Evolutionary conservation across 768 basidiomycete genomes (phyloP).

Genomic region (Mycena galericulata): DNA sequence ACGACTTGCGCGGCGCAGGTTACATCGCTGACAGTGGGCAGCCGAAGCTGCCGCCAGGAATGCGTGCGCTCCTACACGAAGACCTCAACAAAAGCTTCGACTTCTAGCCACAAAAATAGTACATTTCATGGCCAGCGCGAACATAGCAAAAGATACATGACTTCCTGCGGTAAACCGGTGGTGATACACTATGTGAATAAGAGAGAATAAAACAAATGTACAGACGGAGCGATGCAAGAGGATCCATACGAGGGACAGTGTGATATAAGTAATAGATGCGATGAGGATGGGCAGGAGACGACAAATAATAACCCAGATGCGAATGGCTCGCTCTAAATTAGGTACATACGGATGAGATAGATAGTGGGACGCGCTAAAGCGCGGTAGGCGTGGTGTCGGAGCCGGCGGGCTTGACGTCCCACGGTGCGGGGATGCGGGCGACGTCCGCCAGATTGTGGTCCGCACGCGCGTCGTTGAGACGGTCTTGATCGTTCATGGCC

Average conservation of each 20-base stretch:
- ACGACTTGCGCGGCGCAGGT: conserved; percentile 46
- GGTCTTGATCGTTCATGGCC: conserved; percentile 80
- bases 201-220: conserved; percentile 13
- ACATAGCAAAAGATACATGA: conserved; percentile 10
- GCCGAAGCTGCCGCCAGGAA: conserved; percentile 88
- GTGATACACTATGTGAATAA: conserved; percentile 12
- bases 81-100: conserved; percentile 92
- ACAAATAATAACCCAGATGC: too few relatives aligned
- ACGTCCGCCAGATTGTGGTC: conserved; percentile 86
- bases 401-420: conserved; percentile 64
- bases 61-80: conserved; percentile 86
- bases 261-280: conserved; percentile 17
- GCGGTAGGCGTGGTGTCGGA: conserved; percentile 4
- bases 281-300: too few relatives aligned
- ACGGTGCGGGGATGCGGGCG: conserved; percentile 76
- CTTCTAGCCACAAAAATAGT: conserved; percentile 56
- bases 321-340: conserved; percentile 18
- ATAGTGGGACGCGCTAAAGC: background rate
- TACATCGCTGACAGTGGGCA: conserved; percentile 64
- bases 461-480: conserved; percentile 79
- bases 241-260: conserved; percentile 14
- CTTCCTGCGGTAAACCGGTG: background rate
- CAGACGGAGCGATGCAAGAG: conserved; percentile 22
- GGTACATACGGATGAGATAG: background rate
- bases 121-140: background rate